Conservation (phyloP, 2,329 filamentous ascomycete genomes). For the Exophiala viscosa region DNA sequence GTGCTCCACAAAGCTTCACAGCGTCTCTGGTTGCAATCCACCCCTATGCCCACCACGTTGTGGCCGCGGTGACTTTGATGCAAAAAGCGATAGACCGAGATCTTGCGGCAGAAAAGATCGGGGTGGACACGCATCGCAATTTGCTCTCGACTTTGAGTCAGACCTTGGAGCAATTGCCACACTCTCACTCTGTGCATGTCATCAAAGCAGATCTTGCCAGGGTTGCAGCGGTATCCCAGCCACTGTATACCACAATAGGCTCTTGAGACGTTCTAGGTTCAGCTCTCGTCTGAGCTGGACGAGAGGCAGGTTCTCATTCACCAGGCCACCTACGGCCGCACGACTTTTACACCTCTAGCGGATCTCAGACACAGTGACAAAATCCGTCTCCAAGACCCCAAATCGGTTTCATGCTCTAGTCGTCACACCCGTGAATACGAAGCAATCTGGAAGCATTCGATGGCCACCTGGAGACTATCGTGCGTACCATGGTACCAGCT, state of each 20-base stretch:
- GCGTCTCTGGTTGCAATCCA: constrained; percentile 33
- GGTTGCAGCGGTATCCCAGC: constrained; percentile 4
- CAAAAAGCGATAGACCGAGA: constrained; percentile 31
- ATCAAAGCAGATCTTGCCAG: constrained; percentile 20
- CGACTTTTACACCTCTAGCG: neutral
- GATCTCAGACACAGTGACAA: no score
- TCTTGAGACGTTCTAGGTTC: neutral
- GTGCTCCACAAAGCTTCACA: constrained; percentile 7
- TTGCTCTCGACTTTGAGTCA: constrained; percentile 29
- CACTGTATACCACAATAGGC: constrained; percentile 3
- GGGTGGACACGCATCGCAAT: constrained; percentile 25
- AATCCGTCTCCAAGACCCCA: no score
- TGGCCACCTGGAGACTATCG: no score
- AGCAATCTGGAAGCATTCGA: no score
- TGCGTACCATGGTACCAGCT: no score
- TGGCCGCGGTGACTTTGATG: constrained; percentile 32
- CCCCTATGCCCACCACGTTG: constrained; percentile 33
- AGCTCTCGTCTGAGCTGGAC: no score
- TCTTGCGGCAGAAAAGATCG: constrained; percentile 27
- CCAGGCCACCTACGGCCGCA: no score
- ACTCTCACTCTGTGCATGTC: constrained; percentile 31
- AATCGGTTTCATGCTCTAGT: no score
- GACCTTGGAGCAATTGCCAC: constrained; percentile 30
- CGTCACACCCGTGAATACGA: no score
- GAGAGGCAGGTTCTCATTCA: no score